Conservation (phyloP, 2,329 filamentous ascomycete genomes). For the Nemania diffusa region DNA sequence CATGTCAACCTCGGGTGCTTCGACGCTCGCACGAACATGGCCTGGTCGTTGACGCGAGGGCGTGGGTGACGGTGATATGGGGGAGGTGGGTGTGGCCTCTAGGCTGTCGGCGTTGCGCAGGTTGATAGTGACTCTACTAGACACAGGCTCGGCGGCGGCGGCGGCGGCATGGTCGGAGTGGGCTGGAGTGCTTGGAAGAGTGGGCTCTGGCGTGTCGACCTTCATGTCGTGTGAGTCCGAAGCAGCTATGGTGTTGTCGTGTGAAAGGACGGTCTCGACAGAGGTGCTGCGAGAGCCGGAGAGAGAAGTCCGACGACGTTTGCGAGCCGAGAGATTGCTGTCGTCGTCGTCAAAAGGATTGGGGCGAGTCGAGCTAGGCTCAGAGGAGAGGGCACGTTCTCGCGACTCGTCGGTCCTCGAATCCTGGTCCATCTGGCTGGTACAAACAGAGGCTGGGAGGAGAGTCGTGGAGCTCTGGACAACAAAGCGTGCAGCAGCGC, state of each 20-base stretch:
- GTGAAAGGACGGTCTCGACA: slow-evolving; percentile 55
- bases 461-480: slow-evolving; percentile 59
- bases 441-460: slow-evolving; percentile 52
- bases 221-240: slow-evolving; percentile 54
- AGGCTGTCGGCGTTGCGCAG: slow-evolving; percentile 60
- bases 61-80: slow-evolving; percentile 58
- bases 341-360: slow-evolving; percentile 71
- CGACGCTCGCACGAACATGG: slow-evolving; percentile 58
- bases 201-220: slow-evolving; percentile 53
- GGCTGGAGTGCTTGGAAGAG: slow-evolving; percentile 55
- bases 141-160: slow-evolving; percentile 56
- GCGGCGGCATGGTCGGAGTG: slow-evolving; percentile 49
- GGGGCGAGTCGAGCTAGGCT: slow-evolving; percentile 70
- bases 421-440: slow-evolving; percentile 65
- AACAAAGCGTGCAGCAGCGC: slow-evolving; percentile 55
- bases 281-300: slow-evolving; percentile 66
- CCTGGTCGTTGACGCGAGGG: slow-evolving; percentile 43
- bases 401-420: slow-evolving; percentile 61
- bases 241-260: slow-evolving; percentile 46
- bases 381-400: slow-evolving; percentile 70
- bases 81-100: slow-evolving; percentile 56
- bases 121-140: slow-evolving; percentile 70
- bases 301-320: slow-evolving; percentile 70
- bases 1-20: slow-evolving; percentile 57
- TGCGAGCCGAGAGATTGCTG: slow-evolving; percentile 62